These are phyloP conservation scores for Alternaria gansuensis DNA, from an alignment of 2,329 filamentous ascomycete genomes.

Conservation along the genomic window DNA sequence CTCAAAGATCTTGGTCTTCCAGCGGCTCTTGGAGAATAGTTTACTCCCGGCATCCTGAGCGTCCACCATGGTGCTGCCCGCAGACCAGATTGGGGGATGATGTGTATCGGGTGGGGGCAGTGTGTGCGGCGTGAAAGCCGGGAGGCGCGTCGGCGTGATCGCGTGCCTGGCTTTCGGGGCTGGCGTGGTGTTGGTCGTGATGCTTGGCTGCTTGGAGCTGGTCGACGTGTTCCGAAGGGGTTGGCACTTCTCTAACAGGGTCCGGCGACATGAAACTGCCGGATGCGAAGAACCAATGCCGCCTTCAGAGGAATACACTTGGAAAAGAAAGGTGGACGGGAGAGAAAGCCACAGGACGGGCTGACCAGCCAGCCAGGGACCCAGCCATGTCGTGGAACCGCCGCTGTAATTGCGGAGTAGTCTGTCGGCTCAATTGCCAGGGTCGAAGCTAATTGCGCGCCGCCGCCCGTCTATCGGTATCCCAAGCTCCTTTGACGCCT, in stretches of 20 bases:
- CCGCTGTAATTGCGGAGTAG: constrained; percentile 23
- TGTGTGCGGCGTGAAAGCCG: neutral
- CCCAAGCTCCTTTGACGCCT: constrained; percentile 2
- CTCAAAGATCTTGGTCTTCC: constrained; percentile 61
- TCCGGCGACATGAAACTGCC: constrained; percentile 18
- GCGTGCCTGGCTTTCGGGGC: constrained; percentile 15
- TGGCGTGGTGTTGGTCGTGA: constrained; percentile 3
- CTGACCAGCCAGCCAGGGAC: constrained; percentile 6
- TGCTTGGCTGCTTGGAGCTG: constrained; percentile 4
- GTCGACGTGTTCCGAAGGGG: constrained; percentile 16
- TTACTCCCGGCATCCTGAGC: constrained; percentile 42
- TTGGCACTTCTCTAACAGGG: constrained; percentile 19
- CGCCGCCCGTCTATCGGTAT: constrained; percentile 11
- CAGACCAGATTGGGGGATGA: constrained; percentile 7
- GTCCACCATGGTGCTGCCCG: constrained; percentile 45
- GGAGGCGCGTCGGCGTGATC: constrained; percentile 9
- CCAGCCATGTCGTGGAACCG: constrained; percentile 16
- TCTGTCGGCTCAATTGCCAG: constrained; percentile 17
- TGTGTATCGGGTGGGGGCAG: neutral
- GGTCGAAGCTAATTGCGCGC: constrained; percentile 23
- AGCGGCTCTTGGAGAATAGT: constrained; percentile 56
- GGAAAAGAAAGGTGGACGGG: neutral
- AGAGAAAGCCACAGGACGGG: constrained; percentile 6
- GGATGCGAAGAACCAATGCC: constrained; percentile 17
- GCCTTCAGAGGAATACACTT: neutral